Evolutionary conservation across 75 land plant species (phyloP), one percentile per base, ranked within the genome.

Genomic region (Pinus tabuliformis): DNA sequence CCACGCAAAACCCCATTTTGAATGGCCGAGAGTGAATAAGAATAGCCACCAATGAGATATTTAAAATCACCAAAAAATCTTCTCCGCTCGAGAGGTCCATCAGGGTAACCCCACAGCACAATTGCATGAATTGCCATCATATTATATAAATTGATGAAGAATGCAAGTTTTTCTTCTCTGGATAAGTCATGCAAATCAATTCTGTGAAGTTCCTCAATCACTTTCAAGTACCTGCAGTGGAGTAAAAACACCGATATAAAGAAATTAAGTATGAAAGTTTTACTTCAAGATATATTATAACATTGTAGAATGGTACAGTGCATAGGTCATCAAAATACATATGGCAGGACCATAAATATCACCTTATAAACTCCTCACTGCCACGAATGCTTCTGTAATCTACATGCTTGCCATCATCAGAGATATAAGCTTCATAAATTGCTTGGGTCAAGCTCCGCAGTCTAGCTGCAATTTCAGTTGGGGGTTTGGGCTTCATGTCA

Each of bases 41-140:
- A 45, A 62, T 72, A 83, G 6, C 94, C 95, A 75, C 95, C 95
- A 85, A 93, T 77, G 5, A 93, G 84, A 82, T 93, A 93, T 78
- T 89, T 91, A 70, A 93, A 91, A 61, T 91, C 94, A 45, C 94
- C 91, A 77, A 91, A 75, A 62, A 89, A 73, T 56, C 75, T 89
- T 63, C 95, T 86, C 65, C 95, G 70, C 15, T 93, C 94, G 36
- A 93, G 77, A 18, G 91, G 52, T 62, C 93, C 88, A 65, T 33
- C 66, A 8, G 95, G 95, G 73, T 77, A 79, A 59, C 95, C 91
- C 76, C 75, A 80, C n/a, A 79, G 63, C 59, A 93, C 62, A 66
- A 93, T 84, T 20, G 88, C 91, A 85, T 93, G 94, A 59, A 93
- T 89, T 57, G 81, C 83, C 94, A 93, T 91, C 86, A 91, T 91